Conservation (phyloP, 2,329 filamentous ascomycete genomes). For the Ophiocordyceps sinensis region DNA sequence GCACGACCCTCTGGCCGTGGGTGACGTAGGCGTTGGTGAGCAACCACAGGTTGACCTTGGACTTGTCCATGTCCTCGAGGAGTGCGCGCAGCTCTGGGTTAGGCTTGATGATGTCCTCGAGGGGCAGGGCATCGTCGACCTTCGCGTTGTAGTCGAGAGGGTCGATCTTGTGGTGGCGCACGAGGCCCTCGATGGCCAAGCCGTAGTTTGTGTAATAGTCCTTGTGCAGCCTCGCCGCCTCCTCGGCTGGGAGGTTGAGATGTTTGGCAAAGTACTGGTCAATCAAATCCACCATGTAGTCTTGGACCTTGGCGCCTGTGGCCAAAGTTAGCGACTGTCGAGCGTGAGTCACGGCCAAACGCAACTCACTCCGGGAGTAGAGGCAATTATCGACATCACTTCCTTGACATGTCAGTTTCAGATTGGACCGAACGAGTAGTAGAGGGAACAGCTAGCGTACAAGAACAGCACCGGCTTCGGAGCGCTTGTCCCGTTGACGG, state of each 20-base stretch:
- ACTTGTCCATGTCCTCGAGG: slow-evolving; percentile 67
- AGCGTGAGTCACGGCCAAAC: background rate
- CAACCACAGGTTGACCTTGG: slow-evolving; percentile 80
- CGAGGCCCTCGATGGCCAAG: slow-evolving; percentile 89
- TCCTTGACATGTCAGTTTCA: slow-evolving; percentile 12
- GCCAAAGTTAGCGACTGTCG: background rate
- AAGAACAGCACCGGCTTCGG: slow-evolving; percentile 29
- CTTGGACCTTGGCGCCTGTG: slow-evolving; percentile 62
- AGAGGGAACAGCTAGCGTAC: slow-evolving; percentile 9
- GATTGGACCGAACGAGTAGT: background rate
- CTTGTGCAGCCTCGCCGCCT: slow-evolving; percentile 73
- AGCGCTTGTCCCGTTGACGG: slow-evolving; percentile 17
- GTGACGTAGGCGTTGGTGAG: slow-evolving; percentile 93
- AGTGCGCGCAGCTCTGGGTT: slow-evolving; percentile 60
- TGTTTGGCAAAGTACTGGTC: slow-evolving; percentile 49
- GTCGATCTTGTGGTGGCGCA: slow-evolving; percentile 88
- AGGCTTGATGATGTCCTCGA: slow-evolving; percentile 72
- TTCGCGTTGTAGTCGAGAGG: slow-evolving; percentile 87
- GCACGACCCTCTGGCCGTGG: slow-evolving; percentile 71
- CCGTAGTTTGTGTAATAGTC: slow-evolving; percentile 95
- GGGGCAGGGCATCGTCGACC: slow-evolving; percentile 85
- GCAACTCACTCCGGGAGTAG: slow-evolving; percentile 63
- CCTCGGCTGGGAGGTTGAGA: slow-evolving; percentile 56
- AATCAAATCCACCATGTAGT: slow-evolving; percentile 79
- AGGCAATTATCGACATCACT: slow-evolving; percentile 99